These are phyloP conservation scores for Dactylellina haptotyla DNA, from an alignment of 2,329 filamentous ascomycete genomes.

Conservation along the genomic window DNA sequence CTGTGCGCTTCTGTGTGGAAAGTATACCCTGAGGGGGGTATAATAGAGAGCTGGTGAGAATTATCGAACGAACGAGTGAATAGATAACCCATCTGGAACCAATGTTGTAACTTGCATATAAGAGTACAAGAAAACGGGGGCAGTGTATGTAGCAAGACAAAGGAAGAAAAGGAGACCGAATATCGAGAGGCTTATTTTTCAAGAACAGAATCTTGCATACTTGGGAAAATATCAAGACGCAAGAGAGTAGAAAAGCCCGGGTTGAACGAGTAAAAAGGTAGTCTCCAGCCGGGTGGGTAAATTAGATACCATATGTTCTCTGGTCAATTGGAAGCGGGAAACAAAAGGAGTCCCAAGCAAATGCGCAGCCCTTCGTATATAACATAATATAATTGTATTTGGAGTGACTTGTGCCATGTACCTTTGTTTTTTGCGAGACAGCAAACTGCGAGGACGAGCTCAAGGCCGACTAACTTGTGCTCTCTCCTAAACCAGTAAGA, in stretches of 20 bases:
- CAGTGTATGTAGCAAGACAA: slow-evolving; percentile 28
- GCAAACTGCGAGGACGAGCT: slow-evolving; percentile 32
- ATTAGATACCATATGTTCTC: slow-evolving; percentile 32
- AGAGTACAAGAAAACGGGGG: slow-evolving; percentile 25
- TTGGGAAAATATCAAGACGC: slow-evolving; percentile 11
- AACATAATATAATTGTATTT: slow-evolving; percentile 48
- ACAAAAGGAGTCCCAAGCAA: slow-evolving; percentile 15
- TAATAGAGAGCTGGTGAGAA: slow-evolving; percentile 36
- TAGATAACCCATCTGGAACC: slow-evolving; percentile 50
- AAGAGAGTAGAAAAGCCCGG: slow-evolving; percentile 17
- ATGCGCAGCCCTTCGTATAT: slow-evolving; percentile 48
- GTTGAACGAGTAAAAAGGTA: slow-evolving; percentile 13
- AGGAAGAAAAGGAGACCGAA: slow-evolving; percentile 20
- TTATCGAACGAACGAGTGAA: slow-evolving; percentile 46
- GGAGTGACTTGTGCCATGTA: slow-evolving; percentile 41
- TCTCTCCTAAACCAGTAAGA: slow-evolving; percentile 25
- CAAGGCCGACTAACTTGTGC: slow-evolving; percentile 26
- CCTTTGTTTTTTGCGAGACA: slow-evolving; percentile 40
- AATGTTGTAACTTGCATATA: slow-evolving; percentile 36
- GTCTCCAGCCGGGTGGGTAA: slow-evolving; percentile 32
- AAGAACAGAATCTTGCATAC: slow-evolving; percentile 27
- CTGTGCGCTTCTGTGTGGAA: slow-evolving; percentile 17
- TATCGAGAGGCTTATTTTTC: slow-evolving; percentile 12
- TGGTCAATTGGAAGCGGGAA: slow-evolving; percentile 24
- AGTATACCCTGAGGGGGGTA: slow-evolving; percentile 40